A percentile compares a stretch with the other conserved stretches of the same genome.
Conservation (phyloP, 352 stramenopile genomes). For the Phytophthora agathidicida region DNA sequence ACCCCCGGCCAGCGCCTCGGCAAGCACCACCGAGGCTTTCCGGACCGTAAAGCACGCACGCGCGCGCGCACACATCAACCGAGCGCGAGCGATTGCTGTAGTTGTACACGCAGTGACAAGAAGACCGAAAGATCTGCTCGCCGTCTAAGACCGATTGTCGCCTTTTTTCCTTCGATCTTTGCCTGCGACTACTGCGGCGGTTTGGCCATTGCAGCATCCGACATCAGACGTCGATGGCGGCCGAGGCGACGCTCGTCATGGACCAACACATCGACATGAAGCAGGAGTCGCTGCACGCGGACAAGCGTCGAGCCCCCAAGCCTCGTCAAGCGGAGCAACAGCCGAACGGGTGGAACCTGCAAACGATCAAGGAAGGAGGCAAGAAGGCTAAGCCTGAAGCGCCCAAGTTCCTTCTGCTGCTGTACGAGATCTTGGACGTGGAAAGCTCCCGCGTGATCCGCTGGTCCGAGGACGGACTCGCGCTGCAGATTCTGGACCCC, state of each 20-base stretch:
- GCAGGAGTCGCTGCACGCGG: slow-evolving; percentile 6
- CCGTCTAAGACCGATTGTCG: slow-evolving; percentile 17
- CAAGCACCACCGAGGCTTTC: slow-evolving; percentile 17
- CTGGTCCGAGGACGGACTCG: slow-evolving; percentile 76
- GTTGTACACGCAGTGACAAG: neutral
- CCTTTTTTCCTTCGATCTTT: slow-evolving; percentile 32
- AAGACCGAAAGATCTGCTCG: slow-evolving; percentile 5
- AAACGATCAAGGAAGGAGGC: slow-evolving; percentile 42
- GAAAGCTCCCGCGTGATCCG: slow-evolving; percentile 77
- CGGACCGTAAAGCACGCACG: slow-evolving; percentile 15
- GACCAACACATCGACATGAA: slow-evolving; percentile 30
- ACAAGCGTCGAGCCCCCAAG: slow-evolving; percentile 26
- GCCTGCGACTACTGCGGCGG: slow-evolving; percentile 10
- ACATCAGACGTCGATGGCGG: slow-evolving; percentile 25
- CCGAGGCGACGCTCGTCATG: slow-evolving; percentile 18
- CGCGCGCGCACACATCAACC: neutral
- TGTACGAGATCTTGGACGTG: slow-evolving; percentile 81
- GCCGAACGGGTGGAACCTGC: slow-evolving; percentile 29
- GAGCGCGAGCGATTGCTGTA: neutral
- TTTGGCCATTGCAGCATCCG: neutral
- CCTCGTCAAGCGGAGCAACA: slow-evolving; percentile 10
- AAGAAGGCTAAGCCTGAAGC: slow-evolving; percentile 58
- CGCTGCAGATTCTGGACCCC: slow-evolving; percentile 80
- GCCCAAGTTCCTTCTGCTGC: slow-evolving; percentile 82
- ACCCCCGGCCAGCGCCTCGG: slow-evolving; percentile 7